Conservation (phyloP, 2,329 filamentous ascomycete species). For the Xylariaceae sp. region DNA sequence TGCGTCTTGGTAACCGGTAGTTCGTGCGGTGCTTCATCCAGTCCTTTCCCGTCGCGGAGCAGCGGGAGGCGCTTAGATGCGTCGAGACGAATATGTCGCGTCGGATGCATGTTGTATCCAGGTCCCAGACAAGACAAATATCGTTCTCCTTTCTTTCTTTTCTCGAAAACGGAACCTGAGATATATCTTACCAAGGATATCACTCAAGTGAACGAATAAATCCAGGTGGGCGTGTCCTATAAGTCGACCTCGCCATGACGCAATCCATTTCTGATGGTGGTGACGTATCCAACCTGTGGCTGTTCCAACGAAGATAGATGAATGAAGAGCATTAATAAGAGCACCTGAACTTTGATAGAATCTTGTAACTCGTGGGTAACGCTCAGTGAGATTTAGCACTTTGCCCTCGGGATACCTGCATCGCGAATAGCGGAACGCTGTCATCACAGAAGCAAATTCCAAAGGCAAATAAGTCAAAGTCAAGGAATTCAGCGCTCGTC, state of each 20-base stretch:
- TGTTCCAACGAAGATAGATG: background rate
- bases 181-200: too few relatives aligned
- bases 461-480: too few relatives aligned
- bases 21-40: slow-evolving; percentile 15
- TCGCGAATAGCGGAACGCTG: too few relatives aligned
- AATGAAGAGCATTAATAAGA: background rate
- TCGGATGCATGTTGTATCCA: slow-evolving; percentile 18
- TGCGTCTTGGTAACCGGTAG: slow-evolving; percentile 27
- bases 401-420: too few relatives aligned
- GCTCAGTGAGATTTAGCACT: too few relatives aligned
- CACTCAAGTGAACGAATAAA: background rate
- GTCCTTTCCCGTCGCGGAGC: slow-evolving; percentile 28
- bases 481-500: too few relatives aligned
- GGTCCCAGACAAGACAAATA: background rate
- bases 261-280: background rate
- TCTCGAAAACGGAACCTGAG: background rate
- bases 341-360: background rate
- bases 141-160: background rate
- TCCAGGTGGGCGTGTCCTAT: background rate
- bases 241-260: background rate
- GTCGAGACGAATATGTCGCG: slow-evolving; percentile 27
- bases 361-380: background rate
- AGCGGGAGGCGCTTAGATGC: slow-evolving; percentile 30
- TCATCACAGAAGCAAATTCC: too few relatives aligned
- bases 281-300: background rate